phyloP scores from a whole-genome alignment of 441 rosid genomes.

The Adansonia gregorii region DNA sequence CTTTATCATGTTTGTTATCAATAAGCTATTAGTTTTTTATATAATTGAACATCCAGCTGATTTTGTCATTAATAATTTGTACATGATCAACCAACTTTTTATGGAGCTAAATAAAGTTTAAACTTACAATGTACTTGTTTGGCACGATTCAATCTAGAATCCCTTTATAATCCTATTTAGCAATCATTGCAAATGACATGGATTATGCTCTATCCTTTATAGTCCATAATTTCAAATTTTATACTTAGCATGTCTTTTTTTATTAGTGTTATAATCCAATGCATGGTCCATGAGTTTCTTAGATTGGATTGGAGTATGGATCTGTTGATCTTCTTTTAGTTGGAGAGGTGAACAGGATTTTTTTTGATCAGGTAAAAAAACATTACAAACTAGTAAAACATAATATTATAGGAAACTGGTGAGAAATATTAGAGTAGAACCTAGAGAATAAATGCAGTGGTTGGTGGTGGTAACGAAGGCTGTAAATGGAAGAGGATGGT shows the following conservation, averaged over 20 bases:
- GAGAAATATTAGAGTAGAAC: no score
- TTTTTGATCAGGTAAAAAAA: no score
- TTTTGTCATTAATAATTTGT: neutral
- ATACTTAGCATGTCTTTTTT: neutral
- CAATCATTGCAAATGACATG: neutral
- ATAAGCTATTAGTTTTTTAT: neutral
- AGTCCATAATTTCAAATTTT: neutral
- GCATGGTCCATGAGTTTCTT: neutral
- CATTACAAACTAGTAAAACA: no score
- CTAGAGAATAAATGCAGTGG: no score
- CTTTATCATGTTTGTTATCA: neutral
- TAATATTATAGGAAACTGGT: no score
- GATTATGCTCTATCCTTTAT: neutral
- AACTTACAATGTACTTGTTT: neutral
- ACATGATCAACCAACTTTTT: no score
- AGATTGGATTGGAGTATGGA: neutral
- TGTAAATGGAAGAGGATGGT: no score
- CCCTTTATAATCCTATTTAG: neutral
- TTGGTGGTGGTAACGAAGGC: no score
- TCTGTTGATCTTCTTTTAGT: neutral
- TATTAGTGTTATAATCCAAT: neutral
- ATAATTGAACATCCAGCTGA: neutral
- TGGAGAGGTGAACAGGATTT: neutral
- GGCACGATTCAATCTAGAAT: neutral
- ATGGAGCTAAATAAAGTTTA: neutral